These are phyloP conservation scores for Eucalyptus tenuipes DNA, from an alignment of 345 rosid species.

Conservation along the genomic window DNA sequence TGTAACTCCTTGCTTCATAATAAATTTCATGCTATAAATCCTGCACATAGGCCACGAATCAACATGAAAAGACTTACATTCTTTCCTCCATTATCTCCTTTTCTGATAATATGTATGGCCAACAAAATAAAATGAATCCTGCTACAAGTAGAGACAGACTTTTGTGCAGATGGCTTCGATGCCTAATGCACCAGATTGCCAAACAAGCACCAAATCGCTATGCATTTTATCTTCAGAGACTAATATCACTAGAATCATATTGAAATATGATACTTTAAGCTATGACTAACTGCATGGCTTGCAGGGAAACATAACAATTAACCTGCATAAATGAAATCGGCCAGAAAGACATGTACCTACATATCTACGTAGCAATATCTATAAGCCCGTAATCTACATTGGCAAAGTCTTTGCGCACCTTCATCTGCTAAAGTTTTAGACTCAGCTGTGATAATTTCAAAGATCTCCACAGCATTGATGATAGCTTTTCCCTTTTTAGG, in stretches of 20 bases:
- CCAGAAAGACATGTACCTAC: neutral
- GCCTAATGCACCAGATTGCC: neutral
- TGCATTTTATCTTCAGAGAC: neutral
- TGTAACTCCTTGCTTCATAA: neutral
- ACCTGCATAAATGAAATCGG: neutral
- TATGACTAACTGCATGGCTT: neutral
- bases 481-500: slow-evolving; percentile 69
- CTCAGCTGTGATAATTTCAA: slow-evolving; percentile 65
- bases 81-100: neutral
- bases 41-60: neutral
- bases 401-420: slow-evolving; percentile 27
- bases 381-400: neutral
- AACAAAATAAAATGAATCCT: neutral
- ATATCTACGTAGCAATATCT: neutral
- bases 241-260: neutral
- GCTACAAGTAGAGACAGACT: neutral
- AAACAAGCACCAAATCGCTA: neutral
- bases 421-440: slow-evolving; percentile 63
- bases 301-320: neutral
- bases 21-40: neutral
- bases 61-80: neutral
- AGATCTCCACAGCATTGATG: slow-evolving; percentile 84
- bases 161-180: neutral
- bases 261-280: neutral
- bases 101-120: neutral